Conservation (phyloP, 208 protist species). For the Spongospora subterranea region DNA sequence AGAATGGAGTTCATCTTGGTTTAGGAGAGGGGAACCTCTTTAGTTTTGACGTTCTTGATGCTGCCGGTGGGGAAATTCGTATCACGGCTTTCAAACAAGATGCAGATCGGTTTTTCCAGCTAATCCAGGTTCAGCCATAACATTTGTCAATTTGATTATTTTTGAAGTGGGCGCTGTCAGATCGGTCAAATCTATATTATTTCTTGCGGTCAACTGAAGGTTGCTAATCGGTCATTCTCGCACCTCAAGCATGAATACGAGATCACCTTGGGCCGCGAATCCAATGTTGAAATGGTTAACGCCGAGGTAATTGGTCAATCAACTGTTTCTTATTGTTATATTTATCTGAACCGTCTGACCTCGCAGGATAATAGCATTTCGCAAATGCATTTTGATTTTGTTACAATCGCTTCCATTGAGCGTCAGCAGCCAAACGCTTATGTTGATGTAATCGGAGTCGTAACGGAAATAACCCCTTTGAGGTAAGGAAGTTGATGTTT, state of each 20-base stretch:
- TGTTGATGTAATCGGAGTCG: constrained; percentile 36
- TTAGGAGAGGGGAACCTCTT: constrained; percentile 63
- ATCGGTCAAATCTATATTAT: constrained; percentile 36
- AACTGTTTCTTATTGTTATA: neutral
- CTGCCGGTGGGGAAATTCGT: constrained; percentile 32
- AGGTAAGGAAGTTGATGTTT: neutral
- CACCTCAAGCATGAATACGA: constrained; percentile 54
- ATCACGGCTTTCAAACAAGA: constrained; percentile 42
- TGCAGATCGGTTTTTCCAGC: constrained; percentile 17
- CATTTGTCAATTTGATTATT: too few species aligned
- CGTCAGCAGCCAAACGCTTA: neutral
- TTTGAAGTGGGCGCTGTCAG: neutral
- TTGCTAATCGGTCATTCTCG: constrained; percentile 3
- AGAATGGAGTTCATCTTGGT: neutral
- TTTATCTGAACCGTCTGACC: neutral
- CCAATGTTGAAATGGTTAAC: neutral
- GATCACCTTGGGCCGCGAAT: constrained; percentile 38
- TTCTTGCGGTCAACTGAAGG: neutral
- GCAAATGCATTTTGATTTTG: constrained; percentile 54
- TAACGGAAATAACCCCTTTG: neutral
- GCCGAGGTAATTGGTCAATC: neutral
- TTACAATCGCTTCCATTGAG: neutral
- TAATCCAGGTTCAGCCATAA: constrained; percentile 16
- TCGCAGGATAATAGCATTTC: constrained; percentile 9
- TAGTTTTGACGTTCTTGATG: constrained; percentile 61